Base-by-base conservation (phyloP, 805 yeast species). In the Torulaspora delbrueckii region DNA sequence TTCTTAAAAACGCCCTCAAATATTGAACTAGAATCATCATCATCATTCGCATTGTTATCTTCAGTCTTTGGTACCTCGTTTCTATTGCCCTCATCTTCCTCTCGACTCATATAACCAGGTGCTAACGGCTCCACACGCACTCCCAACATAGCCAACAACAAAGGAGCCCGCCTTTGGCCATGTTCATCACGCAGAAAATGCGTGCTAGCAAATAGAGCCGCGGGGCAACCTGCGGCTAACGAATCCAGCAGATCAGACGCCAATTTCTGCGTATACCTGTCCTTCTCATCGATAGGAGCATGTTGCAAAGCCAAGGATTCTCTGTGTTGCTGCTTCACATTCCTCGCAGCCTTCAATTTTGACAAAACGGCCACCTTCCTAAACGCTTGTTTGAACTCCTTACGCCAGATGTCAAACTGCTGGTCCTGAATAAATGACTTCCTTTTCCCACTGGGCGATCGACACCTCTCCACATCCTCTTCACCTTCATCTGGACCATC, bases 101-200 rank as follows among this genome's bases (percentile, higher is more conserved):
- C 45, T 8, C 12, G 16, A 12, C 18, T 18, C 35, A 35, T 10
- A 13, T 19, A 16, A 13, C 14, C n/a, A 10, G 25, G 14, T 3
- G 19, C 14, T 19, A 41, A 75, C 65, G 62, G 66, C 37, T 55
- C 56, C 4, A 93, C 73, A 35, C 76, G 73, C 34, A 89, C 71
- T 5, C 87, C 84, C 19, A 93, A 59, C 63, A 89, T 77, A 13
- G 86, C 82, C 32, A 89, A 66, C 33, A 93, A 64, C 27, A 91
- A 71, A 1, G 99, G 96, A 0, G 96, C 93, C 49, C 96, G 77
- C 45, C 82, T 77, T 3, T 76, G 74, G 1, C 86, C 87, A 53
- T 75, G 77, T 48, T 87, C 96, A 62, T 89, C 96, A 43, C 79
- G 76, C 37, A 82, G 71, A 49, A 93, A 78, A 31, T 82, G 76